phyloP scores from a whole-genome alignment of 1,284 basidiomycete species.

The Cutaneotrichosporon sp. region DNA sequence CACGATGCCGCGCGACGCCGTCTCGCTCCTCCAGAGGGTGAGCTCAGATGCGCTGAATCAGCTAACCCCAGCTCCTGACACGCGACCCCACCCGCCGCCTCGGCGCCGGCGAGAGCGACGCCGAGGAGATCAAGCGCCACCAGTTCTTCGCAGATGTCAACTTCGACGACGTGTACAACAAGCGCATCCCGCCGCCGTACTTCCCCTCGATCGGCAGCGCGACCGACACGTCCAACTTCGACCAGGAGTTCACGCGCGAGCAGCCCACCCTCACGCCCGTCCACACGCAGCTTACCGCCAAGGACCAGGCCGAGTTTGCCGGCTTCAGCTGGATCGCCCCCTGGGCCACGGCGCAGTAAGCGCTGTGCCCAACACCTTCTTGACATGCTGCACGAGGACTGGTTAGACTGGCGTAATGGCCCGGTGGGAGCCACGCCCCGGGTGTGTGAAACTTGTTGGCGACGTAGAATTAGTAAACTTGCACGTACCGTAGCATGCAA shows the following conservation, averaged over 20 bases:
- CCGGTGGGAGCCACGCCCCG: neutral
- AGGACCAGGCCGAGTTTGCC: constrained; percentile 93
- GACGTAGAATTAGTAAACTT: constrained; percentile 7
- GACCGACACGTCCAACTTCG: constrained; percentile 71
- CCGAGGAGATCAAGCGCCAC: constrained; percentile 96
- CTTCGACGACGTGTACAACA: constrained; percentile 94
- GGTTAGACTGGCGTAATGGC: neutral
- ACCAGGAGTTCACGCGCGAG: constrained; percentile 95
- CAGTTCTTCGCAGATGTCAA: constrained; percentile 98
- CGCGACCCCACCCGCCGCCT: constrained; percentile 89
- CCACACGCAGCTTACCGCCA: constrained; percentile 86
- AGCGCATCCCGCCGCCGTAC: constrained; percentile 95
- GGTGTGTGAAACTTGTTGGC: neutral
- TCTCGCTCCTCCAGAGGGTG: constrained; percentile 92
- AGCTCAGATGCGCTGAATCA: constrained; percentile 12
- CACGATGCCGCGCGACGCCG: constrained; percentile 98
- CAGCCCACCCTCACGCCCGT: constrained; percentile 98
- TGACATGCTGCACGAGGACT: neutral
- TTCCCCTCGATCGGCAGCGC: constrained; percentile 77
- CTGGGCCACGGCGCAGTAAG: constrained; percentile 26
- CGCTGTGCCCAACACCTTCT: neutral
- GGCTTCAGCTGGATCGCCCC: constrained; percentile 77
- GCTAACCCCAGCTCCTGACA: constrained; percentile 72
- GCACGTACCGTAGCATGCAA: constrained; percentile 7
- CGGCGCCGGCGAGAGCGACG: constrained; percentile 88